These are phyloP conservation scores for Nakaseomyces glabratus DNA, from an alignment of 1,139 yeast genomes.

Conservation along the genomic window DNA sequence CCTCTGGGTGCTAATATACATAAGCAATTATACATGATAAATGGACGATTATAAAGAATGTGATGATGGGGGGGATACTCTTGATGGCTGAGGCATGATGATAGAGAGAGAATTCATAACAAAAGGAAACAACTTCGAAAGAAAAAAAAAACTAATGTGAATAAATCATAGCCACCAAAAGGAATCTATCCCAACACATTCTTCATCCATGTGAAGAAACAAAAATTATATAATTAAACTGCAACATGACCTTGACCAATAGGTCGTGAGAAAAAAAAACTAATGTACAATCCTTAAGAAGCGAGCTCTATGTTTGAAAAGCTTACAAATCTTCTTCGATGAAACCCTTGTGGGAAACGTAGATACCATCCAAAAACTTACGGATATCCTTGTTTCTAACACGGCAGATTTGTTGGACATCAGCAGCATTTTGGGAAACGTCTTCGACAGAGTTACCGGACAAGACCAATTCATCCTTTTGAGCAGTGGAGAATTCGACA, in stretches of 20 bases:
- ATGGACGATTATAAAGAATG: too few relatives aligned
- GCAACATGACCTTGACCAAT: too few relatives aligned
- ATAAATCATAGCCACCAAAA: too few relatives aligned
- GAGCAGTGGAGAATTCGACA: conserved; percentile 68
- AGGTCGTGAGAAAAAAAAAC: too few relatives aligned
- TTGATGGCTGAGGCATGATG: not conserved
- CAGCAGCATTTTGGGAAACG: conserved; percentile 98
- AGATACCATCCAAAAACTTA: conserved; percentile 99
- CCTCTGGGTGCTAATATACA: not conserved
- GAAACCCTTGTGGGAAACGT: conserved; percentile 93
- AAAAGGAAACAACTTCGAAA: not conserved
- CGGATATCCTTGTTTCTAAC: conserved; percentile 99
- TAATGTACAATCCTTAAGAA: too few relatives aligned
- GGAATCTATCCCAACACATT: too few relatives aligned
- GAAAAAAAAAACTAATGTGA: conserved; percentile 1
- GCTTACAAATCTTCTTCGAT: conserved; percentile 42
- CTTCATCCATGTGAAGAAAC: too few relatives aligned
- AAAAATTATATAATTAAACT: too few relatives aligned
- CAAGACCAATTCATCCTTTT: conserved; percentile 90
- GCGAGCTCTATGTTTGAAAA: too few relatives aligned
- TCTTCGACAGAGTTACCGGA: conserved; percentile 96
- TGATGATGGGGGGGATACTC: not conserved
- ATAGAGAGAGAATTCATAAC: not conserved
- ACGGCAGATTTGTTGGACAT: conserved; percentile 95
- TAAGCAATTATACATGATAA: too few relatives aligned